These are phyloP conservation scores for Graphilbum ipis-grandicollis DNA, from an alignment of 2,329 filamentous ascomycete genomes.

Conservation along the genomic window DNA sequence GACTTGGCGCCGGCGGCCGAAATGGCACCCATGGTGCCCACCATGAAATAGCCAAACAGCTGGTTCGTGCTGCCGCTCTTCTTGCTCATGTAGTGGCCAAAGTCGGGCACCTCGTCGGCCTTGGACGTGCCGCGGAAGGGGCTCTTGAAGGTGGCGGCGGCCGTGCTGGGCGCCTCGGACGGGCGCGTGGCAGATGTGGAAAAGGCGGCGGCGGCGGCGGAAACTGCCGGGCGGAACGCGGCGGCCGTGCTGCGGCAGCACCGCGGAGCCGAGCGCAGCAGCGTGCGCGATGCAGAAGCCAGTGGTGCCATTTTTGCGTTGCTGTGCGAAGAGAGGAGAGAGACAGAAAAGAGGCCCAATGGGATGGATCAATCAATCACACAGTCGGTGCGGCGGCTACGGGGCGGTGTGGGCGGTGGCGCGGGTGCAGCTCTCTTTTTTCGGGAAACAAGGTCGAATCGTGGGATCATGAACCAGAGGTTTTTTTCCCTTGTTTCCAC, in stretches of 20 bases:
- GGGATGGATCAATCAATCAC: no score
- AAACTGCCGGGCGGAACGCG: conserved; percentile 27
- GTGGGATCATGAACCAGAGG: conserved; percentile 19
- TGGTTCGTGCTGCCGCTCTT: conserved; percentile 55
- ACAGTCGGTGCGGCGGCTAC: no score
- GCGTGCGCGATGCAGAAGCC: conserved; percentile 47
- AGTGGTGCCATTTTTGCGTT: conserved; percentile 45
- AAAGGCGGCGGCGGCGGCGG: conserved; percentile 16
- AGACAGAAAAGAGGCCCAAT: conserved; percentile 2
- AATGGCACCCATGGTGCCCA: conserved; percentile 83
- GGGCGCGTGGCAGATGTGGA: conserved; percentile 28
- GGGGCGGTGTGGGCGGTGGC: no score
- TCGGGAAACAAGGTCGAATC: no score
- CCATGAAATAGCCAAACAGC: conserved; percentile 96
- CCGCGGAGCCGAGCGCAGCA: conserved; percentile 35
- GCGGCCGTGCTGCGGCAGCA: conserved; percentile 16
- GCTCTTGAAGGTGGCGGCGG: conserved; percentile 34
- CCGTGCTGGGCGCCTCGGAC: conserved; percentile 21
- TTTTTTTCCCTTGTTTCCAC: conserved; percentile 22
- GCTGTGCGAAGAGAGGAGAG: background rate
- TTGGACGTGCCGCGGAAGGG: conserved; percentile 44
- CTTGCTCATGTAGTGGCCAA: conserved; percentile 70
- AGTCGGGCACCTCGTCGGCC: conserved; percentile 66
- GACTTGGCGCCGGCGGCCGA: conserved; percentile 90
- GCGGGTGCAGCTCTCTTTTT: no score